Base-by-base conservation (phyloP, 169 alveolate genomes). In the Plasmodium coatneyi region DNA sequence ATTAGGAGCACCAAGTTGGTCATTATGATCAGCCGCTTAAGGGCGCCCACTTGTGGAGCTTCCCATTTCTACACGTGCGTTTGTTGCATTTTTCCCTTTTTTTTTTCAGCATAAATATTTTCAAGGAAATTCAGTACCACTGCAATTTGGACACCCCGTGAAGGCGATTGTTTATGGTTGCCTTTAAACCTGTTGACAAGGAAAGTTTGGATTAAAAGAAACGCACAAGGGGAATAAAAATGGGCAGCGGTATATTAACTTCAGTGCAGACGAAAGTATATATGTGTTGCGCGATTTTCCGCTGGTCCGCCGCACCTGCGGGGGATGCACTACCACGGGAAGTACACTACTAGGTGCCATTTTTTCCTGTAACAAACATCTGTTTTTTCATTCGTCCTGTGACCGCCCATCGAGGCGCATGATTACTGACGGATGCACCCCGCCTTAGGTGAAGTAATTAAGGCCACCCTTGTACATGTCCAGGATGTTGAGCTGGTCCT, bases 381-480 rank as follows among this genome's bases (percentile, higher is more conserved):
- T 60, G 7, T 0, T 60, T 25, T n/a, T 5, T n/a, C 34, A 60
- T 60, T 60, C 2, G 3, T 5, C 74, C n/a, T 19, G 9, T 60
- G 14, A 60, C 4, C 6, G 10, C 71, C 5, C 92, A 32, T 71
- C 54, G 22, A 34, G 54, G 22, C 34, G 36, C 28, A 30, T 78
- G 34, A 60, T 2, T 0, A 30, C 54, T 5, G 83, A 34, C 43
- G 66, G 28, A 43, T 34, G 6, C 7, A n/a, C n/a, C 14, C 41
- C 71, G 87, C 25, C 14, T 89, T 78, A 95, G 30, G 97, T 93
- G 83, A 96, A 96, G 80, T 96, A 96, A 25, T 95, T 78, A 10
- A 97, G 96, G 5, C 96, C 95, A 5, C 98, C 98, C 79, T 96
- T 96, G 83, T 96, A 96, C 76, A 94, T 94, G 39, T 96, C 98